Base-by-base conservation (phyloP, 306 rosid species). In the Astragalus glycyphyllos region DNA sequence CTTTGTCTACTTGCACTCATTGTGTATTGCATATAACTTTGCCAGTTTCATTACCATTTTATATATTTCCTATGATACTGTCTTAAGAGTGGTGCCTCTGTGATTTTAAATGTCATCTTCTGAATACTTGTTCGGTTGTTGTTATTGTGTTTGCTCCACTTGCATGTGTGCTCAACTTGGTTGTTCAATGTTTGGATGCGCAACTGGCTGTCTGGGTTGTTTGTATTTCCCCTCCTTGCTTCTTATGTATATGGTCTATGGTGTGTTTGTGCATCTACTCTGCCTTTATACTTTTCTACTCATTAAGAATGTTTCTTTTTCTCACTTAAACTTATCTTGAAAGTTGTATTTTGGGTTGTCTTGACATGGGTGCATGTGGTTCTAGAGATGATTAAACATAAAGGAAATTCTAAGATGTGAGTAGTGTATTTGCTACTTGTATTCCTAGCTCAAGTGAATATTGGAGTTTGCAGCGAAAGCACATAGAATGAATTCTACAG, bases 311-410 rank as follows among this genome's bases (percentile, higher is more conserved):
- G 42, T 34, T 26, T 17, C 17, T 7, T 20, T 32, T 2, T 32
- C 23, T 29, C 58, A 55, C 37, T 53, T 74, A 68, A 40, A 47
- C 3, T 46, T 7, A 29, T 51, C 41, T 57, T 31, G 10, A 47
- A 63, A 6, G 48, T n/a, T 59, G 44, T 45, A 41, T 44, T 41
- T 40, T 45, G 66, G 40, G 14, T 49, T 71, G 45, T 38, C 68
- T 47, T 12, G 35, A 79, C 12, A 6, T 14, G 6, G 47, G 9
- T 34, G 55, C n/a, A n/a, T n/a, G n/a, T 72, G 23, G 64, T 67
- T 32, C 58, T 42, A 20, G 23, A 20, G 2, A 20, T 20, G 1
- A 20, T 20, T 20, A 2, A 20, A 20, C 23, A 0, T 20, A 0
- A 20, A 20, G 23, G 23, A 20, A 20, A 20, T 20, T 20, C 1